Evolutionary conservation across 768 basidiomycete species (phyloP).

Genomic region (Kwoniella sp.): DNA sequence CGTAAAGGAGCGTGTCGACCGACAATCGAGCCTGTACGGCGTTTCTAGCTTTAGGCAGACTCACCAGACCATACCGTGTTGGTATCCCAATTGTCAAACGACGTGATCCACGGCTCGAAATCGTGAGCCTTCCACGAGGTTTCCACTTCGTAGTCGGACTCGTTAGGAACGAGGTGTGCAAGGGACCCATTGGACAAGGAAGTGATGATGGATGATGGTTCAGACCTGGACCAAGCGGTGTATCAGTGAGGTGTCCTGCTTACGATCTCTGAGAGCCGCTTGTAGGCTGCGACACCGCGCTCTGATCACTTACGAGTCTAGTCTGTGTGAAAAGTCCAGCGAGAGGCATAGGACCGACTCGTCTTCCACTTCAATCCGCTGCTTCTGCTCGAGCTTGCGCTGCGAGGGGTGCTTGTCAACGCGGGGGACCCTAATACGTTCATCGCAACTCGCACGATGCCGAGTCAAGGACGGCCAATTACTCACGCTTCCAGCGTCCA

Average conservation of each 20-base stretch:
- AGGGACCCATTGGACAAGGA: constrained; percentile 78
- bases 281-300: neutral
- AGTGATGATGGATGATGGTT: constrained; percentile 56
- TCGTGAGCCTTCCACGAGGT: constrained; percentile 80
- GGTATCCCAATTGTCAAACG: constrained; percentile 82
- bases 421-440: neutral
- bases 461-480: neutral
- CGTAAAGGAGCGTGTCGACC: no score
- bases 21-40: no score
- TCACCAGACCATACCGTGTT: constrained; percentile 78
- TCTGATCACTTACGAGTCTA: constrained; percentile 23
- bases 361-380: constrained; percentile 50
- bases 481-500: constrained; percentile 56
- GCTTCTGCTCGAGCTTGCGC: constrained; percentile 30
- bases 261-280: no score
- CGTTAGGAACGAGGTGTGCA: constrained; percentile 55
- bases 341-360: constrained; percentile 74
- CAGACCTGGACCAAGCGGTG: constrained; percentile 9
- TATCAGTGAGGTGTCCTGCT: no score
- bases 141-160: constrained; percentile 54
- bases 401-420: neutral
- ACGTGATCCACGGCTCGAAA: constrained; percentile 87
- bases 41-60: no score
- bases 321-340: constrained; percentile 84
- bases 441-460: neutral